Percentiles rank a stretch among this genome's conserved stretches.
Evolutionary conservation across 179 eudicot species (phyloP).

Genomic region (Actinidia arguta): DNA sequence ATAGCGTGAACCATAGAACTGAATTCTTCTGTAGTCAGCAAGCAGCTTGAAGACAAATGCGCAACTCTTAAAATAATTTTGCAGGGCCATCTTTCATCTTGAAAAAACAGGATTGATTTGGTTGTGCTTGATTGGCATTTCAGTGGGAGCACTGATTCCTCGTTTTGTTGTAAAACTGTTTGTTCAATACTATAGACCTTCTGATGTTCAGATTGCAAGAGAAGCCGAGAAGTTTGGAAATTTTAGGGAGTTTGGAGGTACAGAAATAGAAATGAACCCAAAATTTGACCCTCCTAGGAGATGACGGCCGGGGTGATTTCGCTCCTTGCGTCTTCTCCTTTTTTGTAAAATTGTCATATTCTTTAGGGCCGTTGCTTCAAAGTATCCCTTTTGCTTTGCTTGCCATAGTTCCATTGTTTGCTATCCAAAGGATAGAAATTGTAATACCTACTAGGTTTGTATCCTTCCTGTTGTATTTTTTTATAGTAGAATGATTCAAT

Average conservation of each 20-base stretch:
- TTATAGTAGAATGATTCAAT: neutral
- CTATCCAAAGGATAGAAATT: conserved; percentile 38
- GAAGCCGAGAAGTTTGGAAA: conserved; percentile 85
- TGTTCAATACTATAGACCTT: conserved; percentile 55
- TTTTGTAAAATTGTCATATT: conserved; percentile 1
- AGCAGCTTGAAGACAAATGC: conserved; percentile 1
- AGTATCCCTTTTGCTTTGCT: conserved; percentile 4
- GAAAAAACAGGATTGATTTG: conserved; percentile 58
- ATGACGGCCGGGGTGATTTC: conserved; percentile 32
- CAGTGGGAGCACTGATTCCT: conserved; percentile 69
- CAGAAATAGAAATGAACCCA: conserved; percentile 74
- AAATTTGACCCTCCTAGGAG: conserved; percentile 39
- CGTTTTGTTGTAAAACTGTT: conserved; percentile 66
- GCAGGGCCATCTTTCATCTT: conserved; percentile 85
- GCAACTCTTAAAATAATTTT: neutral
- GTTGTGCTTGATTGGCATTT: conserved; percentile 71
- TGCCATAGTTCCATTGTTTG: conserved; percentile 25
- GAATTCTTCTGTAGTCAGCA: no score
- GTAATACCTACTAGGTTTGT: conserved; percentile 28
- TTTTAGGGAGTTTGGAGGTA: conserved; percentile 37
- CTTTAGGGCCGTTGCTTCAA: conserved; percentile 21
- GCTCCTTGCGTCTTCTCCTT: neutral
- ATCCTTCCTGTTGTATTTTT: conserved; percentile 21
- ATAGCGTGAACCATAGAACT: neutral
- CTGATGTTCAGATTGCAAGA: conserved; percentile 81